phyloP scores from a whole-genome alignment of 2,329 filamentous ascomycete species.

The Orbilia oligospora region DNA sequence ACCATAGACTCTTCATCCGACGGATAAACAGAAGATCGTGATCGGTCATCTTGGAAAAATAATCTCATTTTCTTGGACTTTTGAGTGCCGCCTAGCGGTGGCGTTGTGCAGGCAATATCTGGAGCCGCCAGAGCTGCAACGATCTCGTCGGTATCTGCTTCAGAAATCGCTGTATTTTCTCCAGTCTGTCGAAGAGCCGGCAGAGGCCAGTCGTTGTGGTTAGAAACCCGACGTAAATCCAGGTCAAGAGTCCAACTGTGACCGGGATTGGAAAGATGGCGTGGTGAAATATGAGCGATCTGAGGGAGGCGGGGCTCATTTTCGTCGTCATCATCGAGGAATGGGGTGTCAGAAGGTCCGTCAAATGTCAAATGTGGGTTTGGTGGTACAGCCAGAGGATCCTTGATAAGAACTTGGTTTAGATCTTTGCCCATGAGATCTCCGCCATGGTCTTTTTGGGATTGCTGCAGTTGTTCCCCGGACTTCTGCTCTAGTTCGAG shows the following conservation, averaged over 20 bases:
- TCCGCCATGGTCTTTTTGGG: background rate
- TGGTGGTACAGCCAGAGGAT: background rate
- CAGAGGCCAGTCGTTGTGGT: slow-evolving; percentile 24
- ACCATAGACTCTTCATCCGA: slow-evolving; percentile 48
- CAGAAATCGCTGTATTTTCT: slow-evolving; percentile 29
- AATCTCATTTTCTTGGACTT: slow-evolving; percentile 39
- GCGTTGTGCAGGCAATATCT: slow-evolving; percentile 23
- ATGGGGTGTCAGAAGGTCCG: slow-evolving; percentile 4
- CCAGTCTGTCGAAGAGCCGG: slow-evolving; percentile 23
- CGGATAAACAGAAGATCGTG: slow-evolving; percentile 44
- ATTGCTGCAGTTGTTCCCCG: slow-evolving; percentile 8
- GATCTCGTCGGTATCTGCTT: slow-evolving; percentile 33
- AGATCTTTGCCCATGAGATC: background rate
- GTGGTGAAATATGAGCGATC: background rate
- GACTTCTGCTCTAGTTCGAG: slow-evolving; percentile 13
- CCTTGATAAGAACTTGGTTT: background rate
- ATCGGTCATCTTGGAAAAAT: slow-evolving; percentile 53
- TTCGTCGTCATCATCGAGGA: slow-evolving; percentile 11
- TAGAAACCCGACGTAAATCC: slow-evolving; percentile 13
- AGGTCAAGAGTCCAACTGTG: background rate
- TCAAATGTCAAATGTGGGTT: slow-evolving; percentile 17
- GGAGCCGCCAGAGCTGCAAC: slow-evolving; percentile 22
- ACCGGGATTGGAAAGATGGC: background rate
- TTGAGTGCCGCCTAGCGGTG: slow-evolving; percentile 5
- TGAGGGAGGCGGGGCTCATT: slow-evolving; percentile 3